phyloP scores from a whole-genome alignment of 2,329 filamentous ascomycete genomes.

The Beauveria brongniartii region DNA sequence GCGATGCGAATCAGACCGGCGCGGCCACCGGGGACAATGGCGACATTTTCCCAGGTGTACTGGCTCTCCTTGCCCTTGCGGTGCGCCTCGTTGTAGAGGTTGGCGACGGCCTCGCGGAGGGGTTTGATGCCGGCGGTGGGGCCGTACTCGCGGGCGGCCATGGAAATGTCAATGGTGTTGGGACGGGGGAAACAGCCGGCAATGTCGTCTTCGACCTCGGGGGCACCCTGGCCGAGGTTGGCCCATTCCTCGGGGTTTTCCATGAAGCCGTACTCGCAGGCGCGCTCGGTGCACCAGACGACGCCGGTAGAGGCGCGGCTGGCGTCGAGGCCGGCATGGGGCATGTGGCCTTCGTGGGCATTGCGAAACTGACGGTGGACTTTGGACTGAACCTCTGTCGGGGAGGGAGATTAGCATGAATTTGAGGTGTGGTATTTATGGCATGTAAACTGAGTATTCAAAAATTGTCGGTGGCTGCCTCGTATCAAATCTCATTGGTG shows the following conservation, averaged over 20 bases:
- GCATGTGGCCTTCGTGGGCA: constrained; percentile 83
- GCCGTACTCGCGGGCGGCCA: constrained; percentile 79
- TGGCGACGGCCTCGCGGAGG: constrained; percentile 78
- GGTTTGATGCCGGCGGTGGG: constrained; percentile 92
- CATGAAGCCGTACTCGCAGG: constrained; percentile 78
- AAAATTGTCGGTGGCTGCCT: not conserved
- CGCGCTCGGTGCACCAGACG: constrained; percentile 85
- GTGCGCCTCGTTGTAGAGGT: constrained; percentile 89
- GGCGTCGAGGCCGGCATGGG: constrained; percentile 84
- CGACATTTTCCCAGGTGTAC: constrained; percentile 97
- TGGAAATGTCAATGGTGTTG: constrained; percentile 65
- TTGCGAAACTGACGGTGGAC: constrained; percentile 84
- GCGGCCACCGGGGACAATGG: constrained; percentile 87
- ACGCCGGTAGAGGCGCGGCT: constrained; percentile 86
- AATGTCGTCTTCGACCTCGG: constrained; percentile 90
- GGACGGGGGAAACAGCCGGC: constrained; percentile 81
- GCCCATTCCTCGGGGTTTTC: constrained; percentile 81
- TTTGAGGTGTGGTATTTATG: not conserved
- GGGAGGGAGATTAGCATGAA: not conserved
- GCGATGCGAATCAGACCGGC: constrained; percentile 92
- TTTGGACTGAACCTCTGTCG: constrained; percentile 67
- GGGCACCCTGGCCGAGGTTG: constrained; percentile 88
- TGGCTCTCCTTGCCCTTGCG: constrained; percentile 77
- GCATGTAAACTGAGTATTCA: not conserved
- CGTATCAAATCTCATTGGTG: not conserved